These are phyloP conservation scores for Prototheca wickerhamii DNA, from an alignment of 163 green algal species.

Conservation along the genomic window DNA sequence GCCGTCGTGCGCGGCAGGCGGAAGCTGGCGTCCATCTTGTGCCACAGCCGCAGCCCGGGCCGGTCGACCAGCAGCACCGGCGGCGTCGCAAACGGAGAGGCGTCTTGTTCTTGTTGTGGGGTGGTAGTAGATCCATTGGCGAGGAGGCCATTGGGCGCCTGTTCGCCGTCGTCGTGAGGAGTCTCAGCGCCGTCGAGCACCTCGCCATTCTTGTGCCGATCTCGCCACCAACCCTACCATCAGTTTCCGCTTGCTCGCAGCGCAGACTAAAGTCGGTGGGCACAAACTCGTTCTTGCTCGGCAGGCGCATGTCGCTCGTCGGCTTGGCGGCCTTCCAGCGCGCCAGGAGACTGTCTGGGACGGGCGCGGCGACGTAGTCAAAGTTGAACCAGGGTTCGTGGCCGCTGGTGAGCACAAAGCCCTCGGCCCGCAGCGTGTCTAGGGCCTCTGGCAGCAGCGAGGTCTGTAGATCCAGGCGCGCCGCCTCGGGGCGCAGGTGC, in stretches of 20 bases:
- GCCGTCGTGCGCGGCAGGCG: conserved; percentile 46
- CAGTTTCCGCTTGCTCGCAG: conserved; percentile 10
- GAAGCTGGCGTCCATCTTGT: conserved; percentile 73
- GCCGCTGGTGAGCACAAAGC: conserved; percentile 3
- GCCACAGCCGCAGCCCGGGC: conserved; percentile 67
- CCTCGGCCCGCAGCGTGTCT: background rate
- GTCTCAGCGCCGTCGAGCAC: no score
- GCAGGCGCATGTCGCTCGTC: conserved; percentile 52
- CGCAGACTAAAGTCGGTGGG: conserved; percentile 56
- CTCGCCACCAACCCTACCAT: background rate
- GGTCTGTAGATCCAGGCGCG: conserved; percentile 64
- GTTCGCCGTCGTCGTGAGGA: no score
- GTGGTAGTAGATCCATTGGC: no score
- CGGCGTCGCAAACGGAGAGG: conserved; percentile 1
- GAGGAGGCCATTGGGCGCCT: no score
- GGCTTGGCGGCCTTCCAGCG: conserved; percentile 18
- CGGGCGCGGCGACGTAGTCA: conserved; percentile 12
- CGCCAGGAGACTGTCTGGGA: conserved; percentile 8
- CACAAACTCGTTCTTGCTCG: conserved; percentile 74
- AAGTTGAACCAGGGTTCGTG: conserved; percentile 81
- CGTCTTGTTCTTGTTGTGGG: no score
- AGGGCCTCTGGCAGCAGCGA: conserved; percentile 22
- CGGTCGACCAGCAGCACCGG: conserved; percentile 43
- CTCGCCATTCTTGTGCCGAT: background rate
- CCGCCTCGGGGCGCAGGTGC: conserved; percentile 31